phyloP scores from a whole-genome alignment of 805 yeast species.

The Candida silvicultrix region DNA sequence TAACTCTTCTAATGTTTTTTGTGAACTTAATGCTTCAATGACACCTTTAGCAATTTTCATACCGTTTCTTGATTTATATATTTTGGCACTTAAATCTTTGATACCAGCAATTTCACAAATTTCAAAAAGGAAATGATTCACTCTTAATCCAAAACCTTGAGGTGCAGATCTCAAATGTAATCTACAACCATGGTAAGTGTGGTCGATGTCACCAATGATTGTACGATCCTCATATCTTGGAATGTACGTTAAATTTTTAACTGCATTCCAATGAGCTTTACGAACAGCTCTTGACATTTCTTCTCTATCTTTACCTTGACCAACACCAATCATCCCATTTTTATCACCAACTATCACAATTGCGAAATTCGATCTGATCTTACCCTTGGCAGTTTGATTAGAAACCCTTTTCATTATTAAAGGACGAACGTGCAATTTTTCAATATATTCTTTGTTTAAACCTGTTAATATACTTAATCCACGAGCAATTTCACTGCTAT shows the following conservation, averaged over 20 bases:
- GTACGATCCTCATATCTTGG: slow-evolving; percentile 92
- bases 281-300: slow-evolving; percentile 68
- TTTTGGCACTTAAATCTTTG: slow-evolving; percentile 86
- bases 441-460: slow-evolving; percentile 53
- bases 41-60: slow-evolving; percentile 93
- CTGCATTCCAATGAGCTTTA: slow-evolving; percentile 92
- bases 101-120: slow-evolving; percentile 92
- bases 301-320: slow-evolving; percentile 86
- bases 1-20: slow-evolving; percentile 77
- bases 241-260: slow-evolving; percentile 71
- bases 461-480: slow-evolving; percentile 63
- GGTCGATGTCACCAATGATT: slow-evolving; percentile 73
- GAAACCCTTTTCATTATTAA: slow-evolving; percentile 74
- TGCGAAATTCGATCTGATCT: slow-evolving; percentile 74
- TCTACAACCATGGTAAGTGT: slow-evolving; percentile 83
- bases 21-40: slow-evolving; percentile 77
- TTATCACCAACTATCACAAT: slow-evolving; percentile 88
- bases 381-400: slow-evolving; percentile 90
- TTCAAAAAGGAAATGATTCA: slow-evolving; percentile 84
- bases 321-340: slow-evolving; percentile 90
- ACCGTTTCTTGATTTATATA: slow-evolving; percentile 86
- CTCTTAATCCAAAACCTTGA: slow-evolving; percentile 89
- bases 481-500: slow-evolving; percentile 32
- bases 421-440: slow-evolving; percentile 56
- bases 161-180: slow-evolving; percentile 81